Base-by-base conservation (phyloP, 176 grass and related monocot species). In the Cenchrus purpureus region DNA sequence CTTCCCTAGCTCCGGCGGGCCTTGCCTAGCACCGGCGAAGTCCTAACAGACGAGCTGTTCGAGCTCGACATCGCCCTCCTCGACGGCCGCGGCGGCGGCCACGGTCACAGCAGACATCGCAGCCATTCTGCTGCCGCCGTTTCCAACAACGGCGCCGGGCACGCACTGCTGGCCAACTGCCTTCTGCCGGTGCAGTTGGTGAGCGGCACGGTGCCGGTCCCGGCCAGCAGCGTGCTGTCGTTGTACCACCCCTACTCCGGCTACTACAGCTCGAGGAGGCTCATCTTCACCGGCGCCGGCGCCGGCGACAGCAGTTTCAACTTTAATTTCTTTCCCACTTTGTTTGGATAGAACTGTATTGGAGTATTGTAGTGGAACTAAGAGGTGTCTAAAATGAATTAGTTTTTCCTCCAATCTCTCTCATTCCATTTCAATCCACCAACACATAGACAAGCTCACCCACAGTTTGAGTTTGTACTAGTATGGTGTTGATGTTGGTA, bases 141-240 rank as follows among this genome's bases (percentile, higher is more conserved):
- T 4, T 49, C 12, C 7, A 37, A 4, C 0, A 34, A 19, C 1
- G 42, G 1, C 4, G 10, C 17, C 5, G 74, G 43, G 54, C 15
- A 56, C 37, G 14, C 45, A 46, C 79, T 94, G 20, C 51, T 95
- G 70, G 87, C 87, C 10, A 92, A 95, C 81, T 95, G 92, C 85
- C 68, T 95, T 69, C 90, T 95, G 59, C 87, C 92, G 65, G 82
- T 74, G 45, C 71, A 79, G 57, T 92, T 82, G 31, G 74, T 95
- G 57, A 85, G 87, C 87, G 86, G 40, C 71, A 90, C 90, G 12
- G 84, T 87, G 55, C 92, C 92, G 11, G 83, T 92, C 9, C 37
- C 37, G 37, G 37, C 37, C 37, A 40, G 37, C 37, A 5, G 71
- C 43, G 75, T 16, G 40, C 1, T 58, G 52, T 52, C 69, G 16